These are phyloP conservation scores for Xylariaceae sp. DNA, from an alignment of 2,329 filamentous ascomycete species.

Conservation along the genomic window DNA sequence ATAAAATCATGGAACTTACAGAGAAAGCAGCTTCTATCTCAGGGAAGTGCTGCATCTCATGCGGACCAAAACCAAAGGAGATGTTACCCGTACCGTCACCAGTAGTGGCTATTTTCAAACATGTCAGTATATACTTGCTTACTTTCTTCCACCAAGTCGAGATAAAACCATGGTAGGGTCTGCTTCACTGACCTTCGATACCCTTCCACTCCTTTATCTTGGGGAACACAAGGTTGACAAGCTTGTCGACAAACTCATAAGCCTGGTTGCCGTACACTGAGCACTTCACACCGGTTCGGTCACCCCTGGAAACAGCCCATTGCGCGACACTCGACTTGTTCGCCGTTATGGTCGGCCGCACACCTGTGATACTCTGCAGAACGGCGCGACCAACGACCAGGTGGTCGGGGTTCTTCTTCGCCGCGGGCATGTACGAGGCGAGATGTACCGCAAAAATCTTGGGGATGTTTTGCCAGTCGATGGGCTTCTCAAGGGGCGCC, in stretches of 20 bases:
- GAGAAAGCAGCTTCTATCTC: constrained; percentile 95
- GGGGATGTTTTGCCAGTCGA: constrained; percentile 81
- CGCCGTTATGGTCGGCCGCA: constrained; percentile 63
- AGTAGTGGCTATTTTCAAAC: constrained; percentile 43
- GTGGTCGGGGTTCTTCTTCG: constrained; percentile 64
- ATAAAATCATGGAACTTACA: constrained; percentile 49
- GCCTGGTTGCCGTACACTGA: constrained; percentile 75
- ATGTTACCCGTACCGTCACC: constrained; percentile 89
- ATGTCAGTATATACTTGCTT: constrained; percentile 2
- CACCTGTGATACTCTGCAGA: constrained; percentile 78
- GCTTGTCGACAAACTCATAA: constrained; percentile 85
- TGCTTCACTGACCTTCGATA: constrained; percentile 37
- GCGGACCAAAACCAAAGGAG: constrained; percentile 69
- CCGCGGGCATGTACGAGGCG: constrained; percentile 66
- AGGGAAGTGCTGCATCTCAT: constrained; percentile 78
- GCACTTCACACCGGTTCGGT: constrained; percentile 69
- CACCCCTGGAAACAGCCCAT: constrained; percentile 69
- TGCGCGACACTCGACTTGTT: constrained; percentile 65
- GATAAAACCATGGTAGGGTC: background rate
- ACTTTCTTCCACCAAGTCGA: background rate
- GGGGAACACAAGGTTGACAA: constrained; percentile 84
- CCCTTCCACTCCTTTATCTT: constrained; percentile 96
- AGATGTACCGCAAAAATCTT: constrained; percentile 75
- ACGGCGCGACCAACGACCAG: constrained; percentile 80
- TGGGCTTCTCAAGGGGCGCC: constrained; percentile 64